Evolutionary conservation across 345 rosid genomes (phyloP), one percentile per base, ranked within the genome.

Genomic region (Linum tenue): DNA sequence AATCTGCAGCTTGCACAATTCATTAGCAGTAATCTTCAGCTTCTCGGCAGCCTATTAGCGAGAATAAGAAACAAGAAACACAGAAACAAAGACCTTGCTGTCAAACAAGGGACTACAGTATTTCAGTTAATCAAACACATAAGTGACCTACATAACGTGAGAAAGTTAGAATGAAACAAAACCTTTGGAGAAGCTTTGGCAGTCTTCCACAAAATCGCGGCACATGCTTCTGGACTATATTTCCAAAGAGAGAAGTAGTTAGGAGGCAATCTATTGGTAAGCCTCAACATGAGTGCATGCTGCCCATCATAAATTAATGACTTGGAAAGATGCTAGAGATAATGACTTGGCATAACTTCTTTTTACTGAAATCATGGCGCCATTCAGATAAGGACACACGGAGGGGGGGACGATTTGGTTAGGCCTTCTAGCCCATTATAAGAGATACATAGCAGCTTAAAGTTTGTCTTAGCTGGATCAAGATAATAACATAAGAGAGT

Each of bases 1-100:
- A 41, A 72, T 62, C 72, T 76, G 58, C 59, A 65, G 65, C 73
- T n/a, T 65, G 66, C 66, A 76, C 69, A 68, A 73, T 56, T 72
- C 79, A 69, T 69, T 73, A 39, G 76, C 79, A 65, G 76, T 76
- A 50, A 76, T 71, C 70, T 61, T 71, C 37, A 76, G 67, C 37
- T 72, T 76, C 56, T 51, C 73, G 62, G 76, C 73, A 56, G 73
- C 79, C 76, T 72, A 50, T 5, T 50, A 68, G 40, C 58, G 39
- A 37, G 51, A 48, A 48, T 41, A 41, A 9, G 53, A 22, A 5
- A 3, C 53, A 48, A 48, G 9, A 9, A 48, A 48, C 9, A 48
- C 11, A 48, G 53, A 48, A 48, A 48, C 14, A 48, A 48, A 48
- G 53, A 48, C 14, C 53, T 15, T 9, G 3, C 53, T 12, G 53